Evolutionary conservation across 495 filamentous ascomycete genomes (phyloP).

Genomic region (Patellaria atrata): DNA sequence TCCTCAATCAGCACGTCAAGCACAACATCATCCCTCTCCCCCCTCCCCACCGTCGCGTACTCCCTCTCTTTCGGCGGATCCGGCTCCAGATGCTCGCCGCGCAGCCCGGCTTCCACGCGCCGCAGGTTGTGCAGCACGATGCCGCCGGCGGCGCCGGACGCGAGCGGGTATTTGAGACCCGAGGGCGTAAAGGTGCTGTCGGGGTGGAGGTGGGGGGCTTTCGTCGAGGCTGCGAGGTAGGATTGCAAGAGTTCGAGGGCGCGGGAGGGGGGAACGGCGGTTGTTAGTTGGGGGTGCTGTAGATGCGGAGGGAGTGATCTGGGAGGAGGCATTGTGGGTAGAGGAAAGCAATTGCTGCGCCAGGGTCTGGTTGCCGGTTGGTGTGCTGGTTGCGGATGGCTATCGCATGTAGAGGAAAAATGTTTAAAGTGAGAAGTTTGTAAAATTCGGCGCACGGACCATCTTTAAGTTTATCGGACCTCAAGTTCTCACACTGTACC

Average conservation of each 20-base stretch:
- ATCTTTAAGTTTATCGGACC: not conserved
- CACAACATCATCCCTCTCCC: slow-evolving; percentile 1
- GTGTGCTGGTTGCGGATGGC: not conserved
- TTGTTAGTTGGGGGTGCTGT: slow-evolving; percentile 30
- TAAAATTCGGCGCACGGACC: slow-evolving; percentile 16
- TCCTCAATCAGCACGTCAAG: slow-evolving; percentile 1
- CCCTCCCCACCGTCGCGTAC: slow-evolving; percentile 8
- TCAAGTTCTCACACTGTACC: not conserved
- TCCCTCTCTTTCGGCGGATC: slow-evolving; percentile 17
- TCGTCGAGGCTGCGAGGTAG: slow-evolving; percentile 42
- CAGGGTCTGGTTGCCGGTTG: not conserved
- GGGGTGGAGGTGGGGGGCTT: slow-evolving; percentile 49
- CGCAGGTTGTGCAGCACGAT: slow-evolving; percentile 50
- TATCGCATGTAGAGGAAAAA: not conserved
- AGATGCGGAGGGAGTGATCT: slow-evolving; percentile 31
- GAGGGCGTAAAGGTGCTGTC: slow-evolving; percentile 47
- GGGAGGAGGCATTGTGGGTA: not conserved
- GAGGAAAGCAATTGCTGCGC: not conserved
- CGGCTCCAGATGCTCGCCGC: slow-evolving; percentile 38
- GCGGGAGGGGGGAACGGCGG: slow-evolving; percentile 33
- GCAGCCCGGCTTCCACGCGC: slow-evolving; percentile 49
- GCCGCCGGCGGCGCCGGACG: slow-evolving; percentile 36
- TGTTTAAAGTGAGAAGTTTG: slow-evolving; percentile 1
- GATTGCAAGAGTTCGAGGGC: slow-evolving; percentile 42
- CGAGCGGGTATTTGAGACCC: slow-evolving; percentile 37